Evolutionary conservation across 148 eudicot genomes (phyloP).

Genomic region (Rhododendron ovatum): DNA sequence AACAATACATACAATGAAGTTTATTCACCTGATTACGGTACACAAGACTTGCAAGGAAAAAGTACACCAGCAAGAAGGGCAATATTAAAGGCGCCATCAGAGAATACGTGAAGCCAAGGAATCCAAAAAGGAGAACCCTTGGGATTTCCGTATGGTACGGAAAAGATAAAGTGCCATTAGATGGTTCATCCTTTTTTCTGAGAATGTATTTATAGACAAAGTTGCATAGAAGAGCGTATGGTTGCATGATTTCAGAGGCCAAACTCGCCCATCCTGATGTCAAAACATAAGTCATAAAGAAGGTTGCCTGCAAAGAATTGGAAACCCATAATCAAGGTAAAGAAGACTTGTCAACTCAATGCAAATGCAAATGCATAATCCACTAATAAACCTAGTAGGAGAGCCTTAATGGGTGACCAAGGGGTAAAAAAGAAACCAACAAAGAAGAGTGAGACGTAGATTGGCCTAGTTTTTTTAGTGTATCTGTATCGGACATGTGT

Average conservation of each 20-base stretch:
- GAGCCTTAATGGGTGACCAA: not conserved
- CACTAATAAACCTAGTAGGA: not conserved
- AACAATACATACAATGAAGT: not conserved
- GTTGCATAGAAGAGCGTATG: slow-evolving; percentile 62
- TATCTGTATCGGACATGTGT: not conserved
- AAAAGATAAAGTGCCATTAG: slow-evolving; percentile 58
- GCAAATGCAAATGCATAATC: not conserved
- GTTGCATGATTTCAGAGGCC: slow-evolving; percentile 84
- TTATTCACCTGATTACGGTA: slow-evolving; percentile 88
- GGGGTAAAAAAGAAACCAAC: not conserved
- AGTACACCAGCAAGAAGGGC: slow-evolving; percentile 83
- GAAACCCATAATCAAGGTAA: not conserved
- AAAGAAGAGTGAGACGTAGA: not conserved
- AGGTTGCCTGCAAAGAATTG: slow-evolving; percentile 61
- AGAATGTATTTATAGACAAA: slow-evolving; percentile 39
- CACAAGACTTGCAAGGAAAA: slow-evolving; percentile 72
- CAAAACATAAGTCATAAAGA: slow-evolving; percentile 79
- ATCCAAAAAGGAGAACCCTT: slow-evolving; percentile 73
- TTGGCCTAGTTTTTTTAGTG: not conserved
- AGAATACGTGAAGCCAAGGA: slow-evolving; percentile 72
- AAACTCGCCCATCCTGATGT: slow-evolving; percentile 99
- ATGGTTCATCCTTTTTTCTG: slow-evolving; percentile 45
- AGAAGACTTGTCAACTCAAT: not conserved
- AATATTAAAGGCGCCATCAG: slow-evolving; percentile 76
- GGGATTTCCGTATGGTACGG: slow-evolving; percentile 96